A percentile compares a stretch with the other conserved stretches of the same genome.
Evolutionary conservation across 257 asterid species (phyloP).

Genomic region (Fraxinus excelsior): DNA sequence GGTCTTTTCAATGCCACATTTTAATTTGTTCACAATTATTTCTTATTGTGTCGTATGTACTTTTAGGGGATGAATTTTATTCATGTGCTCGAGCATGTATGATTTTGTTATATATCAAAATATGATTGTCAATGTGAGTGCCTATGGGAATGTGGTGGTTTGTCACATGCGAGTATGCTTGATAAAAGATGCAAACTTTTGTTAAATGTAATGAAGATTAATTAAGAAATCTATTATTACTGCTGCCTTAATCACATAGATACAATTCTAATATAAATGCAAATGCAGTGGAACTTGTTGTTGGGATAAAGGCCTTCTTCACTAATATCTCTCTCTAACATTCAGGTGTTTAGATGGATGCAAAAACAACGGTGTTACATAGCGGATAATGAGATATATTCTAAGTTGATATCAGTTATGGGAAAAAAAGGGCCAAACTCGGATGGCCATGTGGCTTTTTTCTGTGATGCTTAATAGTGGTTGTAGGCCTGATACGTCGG

Average conservation of each 20-base stretch:
- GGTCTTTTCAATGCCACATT: background rate
- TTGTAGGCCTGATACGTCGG: slow-evolving; percentile 90
- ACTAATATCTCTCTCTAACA: slow-evolving; percentile 10
- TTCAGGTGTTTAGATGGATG: slow-evolving; percentile 96
- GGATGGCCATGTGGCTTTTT: slow-evolving; percentile 95
- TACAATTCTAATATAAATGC: too few species aligned
- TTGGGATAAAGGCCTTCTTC: slow-evolving; percentile 6
- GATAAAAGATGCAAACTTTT: too few species aligned
- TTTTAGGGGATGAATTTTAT: background rate
- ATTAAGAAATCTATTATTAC: too few species aligned
- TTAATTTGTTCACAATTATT: background rate
- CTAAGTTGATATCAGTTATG: slow-evolving; percentile 88
- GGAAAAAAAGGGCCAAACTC: slow-evolving; percentile 90
- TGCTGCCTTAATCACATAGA: too few species aligned
- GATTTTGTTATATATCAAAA: background rate
- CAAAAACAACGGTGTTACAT: slow-evolving; percentile 91
- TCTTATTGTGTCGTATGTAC: background rate
- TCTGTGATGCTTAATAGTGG: slow-evolving; percentile 82
- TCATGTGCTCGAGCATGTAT: background rate
- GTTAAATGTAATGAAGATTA: too few species aligned
- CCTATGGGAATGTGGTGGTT: too few species aligned
- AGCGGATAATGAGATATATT: slow-evolving; percentile 92
- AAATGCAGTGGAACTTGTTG: background rate
- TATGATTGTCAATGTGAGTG: too few species aligned
- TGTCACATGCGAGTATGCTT: too few species aligned